Evolutionary conservation across 2,329 filamentous ascomycete genomes (phyloP).

Genomic region (Escovopsis sp.): DNA sequence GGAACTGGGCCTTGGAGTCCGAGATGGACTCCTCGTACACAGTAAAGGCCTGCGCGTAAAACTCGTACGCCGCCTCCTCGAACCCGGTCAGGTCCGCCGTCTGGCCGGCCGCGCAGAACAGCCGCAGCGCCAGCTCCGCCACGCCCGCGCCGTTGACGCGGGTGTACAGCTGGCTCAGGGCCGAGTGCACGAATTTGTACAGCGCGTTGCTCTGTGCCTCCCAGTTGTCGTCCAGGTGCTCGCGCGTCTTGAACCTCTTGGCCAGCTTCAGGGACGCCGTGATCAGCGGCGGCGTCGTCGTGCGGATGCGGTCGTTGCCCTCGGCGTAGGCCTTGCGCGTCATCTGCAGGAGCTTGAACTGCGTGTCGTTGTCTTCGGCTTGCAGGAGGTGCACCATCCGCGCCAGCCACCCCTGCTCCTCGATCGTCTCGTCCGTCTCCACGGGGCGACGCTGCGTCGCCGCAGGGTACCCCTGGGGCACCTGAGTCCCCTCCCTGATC

Average conservation of each 20-base stretch:
- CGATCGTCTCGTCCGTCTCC: slow-evolving; percentile 94
- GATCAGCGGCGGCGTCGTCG: slow-evolving; percentile 84
- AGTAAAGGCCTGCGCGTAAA: slow-evolving; percentile 95
- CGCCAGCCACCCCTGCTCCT: slow-evolving; percentile 95
- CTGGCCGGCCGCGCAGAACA: slow-evolving; percentile 87
- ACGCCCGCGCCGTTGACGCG: slow-evolving; percentile 64
- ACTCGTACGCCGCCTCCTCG: slow-evolving; percentile 95
- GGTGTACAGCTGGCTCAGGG: slow-evolving; percentile 73
- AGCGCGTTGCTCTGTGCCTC: slow-evolving; percentile 55
- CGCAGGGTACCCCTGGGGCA: slow-evolving; percentile 71
- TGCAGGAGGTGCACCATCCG: slow-evolving; percentile 80
- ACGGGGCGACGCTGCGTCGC: slow-evolving; percentile 57
- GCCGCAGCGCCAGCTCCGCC: slow-evolving; percentile 73
- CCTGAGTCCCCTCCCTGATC: slow-evolving; percentile 82
- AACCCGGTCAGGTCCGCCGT: slow-evolving; percentile 83
- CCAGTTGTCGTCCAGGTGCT: slow-evolving; percentile 62
- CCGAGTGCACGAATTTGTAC: slow-evolving; percentile 91
- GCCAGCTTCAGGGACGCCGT: slow-evolving; percentile 84
- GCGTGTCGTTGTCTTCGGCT: slow-evolving; percentile 75
- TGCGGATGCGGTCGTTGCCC: slow-evolving; percentile 89
- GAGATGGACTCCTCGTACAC: slow-evolving; percentile 95
- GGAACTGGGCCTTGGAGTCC: slow-evolving; percentile 92
- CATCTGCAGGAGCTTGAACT: slow-evolving; percentile 85
- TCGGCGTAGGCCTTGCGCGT: slow-evolving; percentile 76
- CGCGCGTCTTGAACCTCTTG: slow-evolving; percentile 72